A percentile compares a stretch with the other conserved stretches of the same genome.
phyloP scores from a whole-genome alignment of 2,329 filamentous ascomycete species.

The Macrophomina phaseolina region DNA sequence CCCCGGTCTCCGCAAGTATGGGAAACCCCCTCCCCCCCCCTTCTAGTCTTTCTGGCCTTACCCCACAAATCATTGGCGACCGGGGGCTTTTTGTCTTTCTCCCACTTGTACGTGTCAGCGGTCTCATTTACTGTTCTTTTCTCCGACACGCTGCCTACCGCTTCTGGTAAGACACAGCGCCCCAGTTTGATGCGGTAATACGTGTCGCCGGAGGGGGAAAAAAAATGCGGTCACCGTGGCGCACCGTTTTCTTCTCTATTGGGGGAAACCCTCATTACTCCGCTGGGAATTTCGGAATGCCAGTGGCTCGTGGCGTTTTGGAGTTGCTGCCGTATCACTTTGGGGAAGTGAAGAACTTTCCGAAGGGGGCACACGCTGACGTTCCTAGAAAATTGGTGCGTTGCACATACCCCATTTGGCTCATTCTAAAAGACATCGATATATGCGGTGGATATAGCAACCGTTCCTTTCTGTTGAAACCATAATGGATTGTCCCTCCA shows the following conservation, averaged over 20 bases:
- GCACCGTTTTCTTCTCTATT: not conserved
- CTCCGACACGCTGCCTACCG: not conserved
- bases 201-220: not conserved
- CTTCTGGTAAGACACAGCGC: not conserved
- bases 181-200: not conserved
- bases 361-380: too few relatives aligned
- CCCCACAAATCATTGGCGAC: not conserved
- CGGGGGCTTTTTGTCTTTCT: not conserved
- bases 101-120: not conserved
- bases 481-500: too few relatives aligned
- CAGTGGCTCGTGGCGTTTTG: not conserved
- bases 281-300: not conserved
- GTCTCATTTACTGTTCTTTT: not conserved
- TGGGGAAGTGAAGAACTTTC: too few relatives aligned
- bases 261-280: not conserved
- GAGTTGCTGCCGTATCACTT: too few relatives aligned
- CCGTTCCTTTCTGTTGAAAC: too few relatives aligned
- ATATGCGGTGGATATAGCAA: too few relatives aligned
- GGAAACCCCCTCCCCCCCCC: too few relatives aligned
- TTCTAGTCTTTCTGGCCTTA: not conserved
- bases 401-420: too few relatives aligned
- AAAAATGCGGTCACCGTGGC: too few relatives aligned
- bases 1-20: too few relatives aligned
- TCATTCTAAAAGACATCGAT: too few relatives aligned
- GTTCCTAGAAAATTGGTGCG: too few relatives aligned